Conservation (phyloP, 345 rosid genomes). For the Eucalyptus urophylla region DNA sequence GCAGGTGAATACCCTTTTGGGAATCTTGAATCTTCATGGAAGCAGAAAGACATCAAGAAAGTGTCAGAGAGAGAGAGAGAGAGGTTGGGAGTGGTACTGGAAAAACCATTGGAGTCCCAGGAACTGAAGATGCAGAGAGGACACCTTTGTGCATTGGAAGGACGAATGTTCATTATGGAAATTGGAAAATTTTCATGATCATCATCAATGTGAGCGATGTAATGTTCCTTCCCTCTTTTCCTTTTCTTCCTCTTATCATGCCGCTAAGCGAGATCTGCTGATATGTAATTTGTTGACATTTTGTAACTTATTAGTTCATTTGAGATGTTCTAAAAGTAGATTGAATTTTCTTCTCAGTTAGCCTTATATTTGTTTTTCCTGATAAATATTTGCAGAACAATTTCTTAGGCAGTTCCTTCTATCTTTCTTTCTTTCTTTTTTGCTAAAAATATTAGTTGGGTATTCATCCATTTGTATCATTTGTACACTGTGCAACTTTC, state of each 20-base stretch:
- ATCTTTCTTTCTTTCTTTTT: too few relatives aligned
- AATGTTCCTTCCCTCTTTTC: background rate
- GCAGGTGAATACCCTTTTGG: background rate
- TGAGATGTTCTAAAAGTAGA: background rate
- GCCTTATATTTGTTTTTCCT: background rate
- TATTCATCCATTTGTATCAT: background rate
- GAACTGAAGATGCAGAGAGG: background rate
- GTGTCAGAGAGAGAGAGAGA: background rate
- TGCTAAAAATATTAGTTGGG: background rate
- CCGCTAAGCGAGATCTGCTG: background rate
- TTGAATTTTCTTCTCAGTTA: background rate
- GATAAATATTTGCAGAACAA: background rate
- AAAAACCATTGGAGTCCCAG: background rate
- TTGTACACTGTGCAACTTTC: background rate
- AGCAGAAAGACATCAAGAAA: background rate
- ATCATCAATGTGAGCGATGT: background rate
- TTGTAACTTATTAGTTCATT: background rate
- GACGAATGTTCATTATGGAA: background rate
- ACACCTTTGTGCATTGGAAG: background rate
- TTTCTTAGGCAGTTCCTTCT: background rate
- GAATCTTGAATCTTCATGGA: background rate
- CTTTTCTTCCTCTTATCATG: background rate
- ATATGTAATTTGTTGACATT: background rate
- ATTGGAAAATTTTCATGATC: background rate
- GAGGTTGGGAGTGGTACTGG: background rate